Base-by-base conservation (phyloP, 2,329 filamentous ascomycete species). In the Colletotrichum euphorbiae region DNA sequence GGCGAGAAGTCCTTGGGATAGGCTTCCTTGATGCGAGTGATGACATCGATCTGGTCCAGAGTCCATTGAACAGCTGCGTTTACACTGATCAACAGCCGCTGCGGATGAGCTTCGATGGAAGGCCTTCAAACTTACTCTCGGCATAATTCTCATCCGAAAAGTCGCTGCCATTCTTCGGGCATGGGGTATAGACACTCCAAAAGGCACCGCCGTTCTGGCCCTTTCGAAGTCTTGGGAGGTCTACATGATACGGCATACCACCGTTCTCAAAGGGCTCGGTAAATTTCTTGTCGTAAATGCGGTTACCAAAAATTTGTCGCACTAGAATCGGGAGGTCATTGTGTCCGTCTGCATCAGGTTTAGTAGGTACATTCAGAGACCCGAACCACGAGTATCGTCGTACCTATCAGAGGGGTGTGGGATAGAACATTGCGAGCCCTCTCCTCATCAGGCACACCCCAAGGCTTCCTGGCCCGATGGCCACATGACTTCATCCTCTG, bases 101-200 rank as follows among this genome's bases (percentile, higher is more conserved):
- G 28, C 4, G 33, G 13, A 17, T n/a, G 17, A n/a, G 1, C 4
- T 6, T n/a, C 17, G 3, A 7, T 31, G 48, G 17, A 6, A 15
- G 7, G 4, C 13, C 13, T 24, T 46, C 11, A 69, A 42, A 74
- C 85, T 76, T 80, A 92, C 90, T 90, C 7, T 84, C 78, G 6
- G 86, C 87, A 75, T 94, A 94, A 74, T 89, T 91, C 60, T 84
- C 86, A 73, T 94, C 87, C 0, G 91, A 91, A 74, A 93, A 94
- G 78, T 97, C 89, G 4, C 85, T 85, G 52, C 88, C 89, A 74
- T 95, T 89, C 11, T 79, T 77, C 0, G 94, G 94, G 75, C 94
- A 98, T 0, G 88, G 87, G 45, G 91, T 89, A 74, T 86, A 98
- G 9, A 96, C 93, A 76, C 91, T 94, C 95, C 94, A 98, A 77